These are phyloP conservation scores for Gastrodia elata DNA, from an alignment of 106 monocot species.

Conservation along the genomic window DNA sequence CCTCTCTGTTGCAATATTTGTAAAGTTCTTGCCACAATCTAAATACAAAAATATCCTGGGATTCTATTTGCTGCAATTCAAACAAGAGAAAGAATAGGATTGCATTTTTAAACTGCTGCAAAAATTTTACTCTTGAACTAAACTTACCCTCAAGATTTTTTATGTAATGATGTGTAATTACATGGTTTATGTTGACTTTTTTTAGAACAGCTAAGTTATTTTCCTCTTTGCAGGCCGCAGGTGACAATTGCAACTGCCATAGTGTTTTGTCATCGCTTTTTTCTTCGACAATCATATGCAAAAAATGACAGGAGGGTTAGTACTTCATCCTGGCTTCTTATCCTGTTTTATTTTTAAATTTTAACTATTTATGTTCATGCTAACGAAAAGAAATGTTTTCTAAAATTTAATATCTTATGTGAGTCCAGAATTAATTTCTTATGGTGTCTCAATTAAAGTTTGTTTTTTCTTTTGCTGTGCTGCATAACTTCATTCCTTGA, in stretches of 20 bases:
- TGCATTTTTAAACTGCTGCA: no score
- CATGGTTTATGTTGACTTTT: neutral
- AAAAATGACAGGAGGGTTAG: conserved; percentile 68
- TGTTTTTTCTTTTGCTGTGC: neutral
- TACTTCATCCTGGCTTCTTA: neutral
- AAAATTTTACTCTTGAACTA: no score
- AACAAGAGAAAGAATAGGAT: no score
- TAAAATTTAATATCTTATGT: neutral
- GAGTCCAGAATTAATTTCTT: no score
- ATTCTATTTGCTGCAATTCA: no score
- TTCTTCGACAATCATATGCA: conserved; percentile 59
- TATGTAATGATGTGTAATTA: neutral
- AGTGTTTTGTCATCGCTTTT: conserved; percentile 69
- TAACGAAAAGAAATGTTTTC: neutral
- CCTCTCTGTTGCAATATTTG: no score
- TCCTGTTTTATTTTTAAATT: neutral
- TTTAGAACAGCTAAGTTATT: neutral
- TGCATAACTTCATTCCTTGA: neutral
- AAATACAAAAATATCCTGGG: no score
- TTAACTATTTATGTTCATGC: neutral
- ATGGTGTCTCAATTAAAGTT: neutral
- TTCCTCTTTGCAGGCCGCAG: conserved; percentile 42
- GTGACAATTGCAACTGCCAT: conserved; percentile 66
- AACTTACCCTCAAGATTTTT: no score
- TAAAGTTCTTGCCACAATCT: no score